Evolutionary conservation across 2,329 filamentous ascomycete genomes (phyloP).

Genomic region (Colletotrichum viniferum): DNA sequence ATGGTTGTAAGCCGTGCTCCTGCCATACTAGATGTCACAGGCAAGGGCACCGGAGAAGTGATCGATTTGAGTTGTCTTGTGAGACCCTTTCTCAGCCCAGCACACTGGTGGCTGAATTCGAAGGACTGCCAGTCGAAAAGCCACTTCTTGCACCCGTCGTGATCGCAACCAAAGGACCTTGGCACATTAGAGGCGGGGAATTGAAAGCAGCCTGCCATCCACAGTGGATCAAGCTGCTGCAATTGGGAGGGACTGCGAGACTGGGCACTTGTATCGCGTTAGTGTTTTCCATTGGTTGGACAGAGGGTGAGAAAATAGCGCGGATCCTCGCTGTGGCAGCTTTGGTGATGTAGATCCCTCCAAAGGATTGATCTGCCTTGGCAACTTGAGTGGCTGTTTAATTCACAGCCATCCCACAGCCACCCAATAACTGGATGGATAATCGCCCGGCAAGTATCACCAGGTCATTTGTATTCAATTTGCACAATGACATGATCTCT

Average conservation of each 20-base stretch:
- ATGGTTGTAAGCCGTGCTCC: background rate
- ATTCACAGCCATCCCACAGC: background rate
- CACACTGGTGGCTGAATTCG: background rate
- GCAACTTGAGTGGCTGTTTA: background rate
- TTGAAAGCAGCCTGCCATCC: background rate
- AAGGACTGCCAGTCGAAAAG: background rate
- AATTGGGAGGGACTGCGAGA: background rate
- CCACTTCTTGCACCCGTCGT: background rate
- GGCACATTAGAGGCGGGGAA: background rate
- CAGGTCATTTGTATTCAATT: accelerated
- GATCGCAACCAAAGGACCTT: background rate
- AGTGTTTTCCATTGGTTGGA: background rate
- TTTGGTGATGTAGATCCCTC: background rate
- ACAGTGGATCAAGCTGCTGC: background rate
- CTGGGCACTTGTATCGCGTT: background rate
- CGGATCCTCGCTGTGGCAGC: background rate
- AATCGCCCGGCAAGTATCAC: background rate
- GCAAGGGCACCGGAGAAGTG: background rate
- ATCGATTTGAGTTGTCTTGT: background rate
- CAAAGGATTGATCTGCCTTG: background rate
- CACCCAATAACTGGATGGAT: background rate
- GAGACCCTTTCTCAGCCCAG: background rate
- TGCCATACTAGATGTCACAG: background rate
- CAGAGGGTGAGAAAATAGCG: background rate
- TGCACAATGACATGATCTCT: accelerated